Evolutionary conservation across 495 filamentous ascomycete species (phyloP).

Genomic region (Astrocystis sublimbata): DNA sequence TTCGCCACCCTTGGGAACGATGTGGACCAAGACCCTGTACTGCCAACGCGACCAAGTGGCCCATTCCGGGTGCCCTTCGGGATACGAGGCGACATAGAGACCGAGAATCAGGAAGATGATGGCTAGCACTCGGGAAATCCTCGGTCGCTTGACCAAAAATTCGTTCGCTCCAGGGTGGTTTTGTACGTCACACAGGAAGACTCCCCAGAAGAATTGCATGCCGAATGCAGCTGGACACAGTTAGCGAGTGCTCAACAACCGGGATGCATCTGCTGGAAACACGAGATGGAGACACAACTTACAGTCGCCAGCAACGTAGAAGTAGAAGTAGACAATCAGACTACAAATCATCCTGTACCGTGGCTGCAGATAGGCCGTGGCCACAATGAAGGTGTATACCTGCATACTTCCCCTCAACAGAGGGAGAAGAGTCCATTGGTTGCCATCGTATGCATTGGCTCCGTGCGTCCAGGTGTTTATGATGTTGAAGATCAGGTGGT

Average conservation of each 20-base stretch:
- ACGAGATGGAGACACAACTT: conserved; percentile 20
- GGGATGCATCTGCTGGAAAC: background rate
- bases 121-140: conserved; percentile 48
- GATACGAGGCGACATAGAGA: conserved; percentile 60
- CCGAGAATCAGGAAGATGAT: conserved; percentile 48
- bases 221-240: conserved; percentile 49
- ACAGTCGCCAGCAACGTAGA: conserved; percentile 52
- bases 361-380: conserved; percentile 58
- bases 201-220: conserved; percentile 66
- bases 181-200: conserved; percentile 62
- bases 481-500: conserved; percentile 46
- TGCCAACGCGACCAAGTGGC: conserved; percentile 59
- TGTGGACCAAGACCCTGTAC: conserved; percentile 44
- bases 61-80: conserved; percentile 60
- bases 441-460: conserved; percentile 61
- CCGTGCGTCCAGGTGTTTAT: conserved; percentile 60
- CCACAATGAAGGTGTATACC: conserved; percentile 58
- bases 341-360: conserved; percentile 57
- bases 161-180: conserved; percentile 53
- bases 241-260: background rate
- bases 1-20: conserved; percentile 59
- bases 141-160: conserved; percentile 50
- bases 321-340: conserved; percentile 54
- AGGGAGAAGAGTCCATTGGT: conserved; percentile 68
- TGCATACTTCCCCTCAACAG: conserved; percentile 62